Conservation (phyloP, 164 flowering plant species). For the Vitis riparia region DNA sequence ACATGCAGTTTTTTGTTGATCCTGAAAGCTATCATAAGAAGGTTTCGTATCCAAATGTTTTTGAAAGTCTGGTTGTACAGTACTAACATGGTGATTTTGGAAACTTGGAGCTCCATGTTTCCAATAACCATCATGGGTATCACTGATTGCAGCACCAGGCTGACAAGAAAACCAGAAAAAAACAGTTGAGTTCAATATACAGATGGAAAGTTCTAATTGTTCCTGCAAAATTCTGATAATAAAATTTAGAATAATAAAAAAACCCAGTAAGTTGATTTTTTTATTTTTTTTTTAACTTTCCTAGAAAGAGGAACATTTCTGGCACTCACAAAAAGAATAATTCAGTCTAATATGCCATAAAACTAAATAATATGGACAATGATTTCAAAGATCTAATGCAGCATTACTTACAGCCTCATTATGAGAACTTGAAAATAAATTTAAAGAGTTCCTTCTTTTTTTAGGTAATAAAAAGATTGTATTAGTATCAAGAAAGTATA, state of each 20-base stretch:
- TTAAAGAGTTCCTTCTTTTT: too few species aligned
- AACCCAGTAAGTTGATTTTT: too few species aligned
- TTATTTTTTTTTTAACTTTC: too few species aligned
- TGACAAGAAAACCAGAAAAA: conserved; percentile 34
- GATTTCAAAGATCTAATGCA: too few species aligned
- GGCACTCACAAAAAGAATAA: too few species aligned
- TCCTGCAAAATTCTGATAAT: neutral
- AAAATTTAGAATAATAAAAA: neutral
- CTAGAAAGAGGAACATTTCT: too few species aligned
- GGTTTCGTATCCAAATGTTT: conserved; percentile 52
- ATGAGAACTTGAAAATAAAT: too few species aligned
- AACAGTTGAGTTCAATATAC: conserved; percentile 10
- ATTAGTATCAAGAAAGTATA: too few species aligned
- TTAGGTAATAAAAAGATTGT: too few species aligned
- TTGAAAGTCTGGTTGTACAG: conserved; percentile 40
- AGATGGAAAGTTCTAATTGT: neutral
- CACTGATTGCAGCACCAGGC: conserved; percentile 47
- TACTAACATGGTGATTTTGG: conserved; percentile 45
- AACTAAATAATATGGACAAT: too few species aligned
- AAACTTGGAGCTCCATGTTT: conserved; percentile 51
- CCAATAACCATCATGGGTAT: conserved; percentile 62
- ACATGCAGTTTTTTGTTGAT: conserved; percentile 39
- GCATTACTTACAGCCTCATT: too few species aligned
- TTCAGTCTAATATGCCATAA: too few species aligned
- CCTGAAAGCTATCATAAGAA: conserved; percentile 49